Evolutionary conservation across 495 filamentous ascomycete species (phyloP).

Genomic region (Halenospora varia): DNA sequence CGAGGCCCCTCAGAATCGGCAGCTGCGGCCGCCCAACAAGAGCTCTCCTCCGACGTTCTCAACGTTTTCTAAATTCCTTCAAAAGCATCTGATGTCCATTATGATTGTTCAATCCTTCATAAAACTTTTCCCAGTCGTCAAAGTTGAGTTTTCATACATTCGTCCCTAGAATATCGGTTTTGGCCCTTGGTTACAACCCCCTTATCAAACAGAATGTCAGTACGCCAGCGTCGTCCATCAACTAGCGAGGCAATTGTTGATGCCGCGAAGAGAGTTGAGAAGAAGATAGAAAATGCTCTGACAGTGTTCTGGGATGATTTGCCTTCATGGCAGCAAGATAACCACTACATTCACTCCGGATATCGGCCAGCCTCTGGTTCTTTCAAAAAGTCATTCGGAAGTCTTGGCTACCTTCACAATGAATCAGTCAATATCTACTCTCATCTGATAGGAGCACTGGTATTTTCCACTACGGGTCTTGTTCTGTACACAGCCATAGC

Average conservation of each 20-base stretch:
- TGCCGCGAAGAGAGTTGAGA: conserved; percentile 14
- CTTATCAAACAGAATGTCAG: conserved; percentile 13
- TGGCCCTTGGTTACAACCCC: too few relatives aligned
- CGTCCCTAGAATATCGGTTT: too few relatives aligned
- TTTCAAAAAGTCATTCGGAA: conserved; percentile 57
- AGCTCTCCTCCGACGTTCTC: background rate
- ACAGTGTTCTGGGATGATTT: conserved; percentile 59
- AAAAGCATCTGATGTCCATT: background rate
- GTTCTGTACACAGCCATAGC: conserved; percentile 46
- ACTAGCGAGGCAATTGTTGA: conserved; percentile 13
- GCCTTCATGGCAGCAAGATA: conserved; percentile 69
- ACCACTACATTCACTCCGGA: conserved; percentile 67
- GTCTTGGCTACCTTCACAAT: conserved; percentile 78
- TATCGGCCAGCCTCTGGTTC: conserved; percentile 70
- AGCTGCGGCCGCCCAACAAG: background rate
- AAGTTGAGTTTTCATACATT: background rate
- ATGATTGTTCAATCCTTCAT: background rate
- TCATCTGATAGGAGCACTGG: conserved; percentile 66
- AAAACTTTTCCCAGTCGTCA: background rate
- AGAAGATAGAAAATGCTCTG: conserved; percentile 20
- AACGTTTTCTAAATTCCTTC: background rate
- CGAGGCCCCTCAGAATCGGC: background rate
- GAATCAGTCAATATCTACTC: conserved; percentile 94
- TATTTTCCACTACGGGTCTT: conserved; percentile 36
- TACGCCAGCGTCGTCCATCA: conserved; percentile 13